These are phyloP conservation scores for Periconia digitata DNA, from an alignment of 2,329 filamentous ascomycete species.

Conservation along the genomic window DNA sequence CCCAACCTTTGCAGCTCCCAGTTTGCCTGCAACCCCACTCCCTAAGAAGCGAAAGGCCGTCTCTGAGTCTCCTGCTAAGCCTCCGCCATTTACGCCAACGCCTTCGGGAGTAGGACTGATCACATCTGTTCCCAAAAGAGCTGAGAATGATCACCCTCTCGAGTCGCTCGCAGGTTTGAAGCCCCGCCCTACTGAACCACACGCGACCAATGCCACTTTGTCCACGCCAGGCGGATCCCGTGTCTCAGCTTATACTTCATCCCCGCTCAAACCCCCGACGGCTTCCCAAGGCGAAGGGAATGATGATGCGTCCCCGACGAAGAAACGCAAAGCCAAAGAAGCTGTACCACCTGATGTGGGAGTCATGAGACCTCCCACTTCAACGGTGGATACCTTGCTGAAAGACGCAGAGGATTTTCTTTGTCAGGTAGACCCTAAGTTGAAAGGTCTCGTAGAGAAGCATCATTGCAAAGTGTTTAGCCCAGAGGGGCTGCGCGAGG, in stretches of 20 bases:
- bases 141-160: slow-evolving; percentile 25
- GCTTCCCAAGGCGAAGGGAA: slow-evolving; percentile 26
- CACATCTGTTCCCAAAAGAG: slow-evolving; percentile 31
- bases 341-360: slow-evolving; percentile 41
- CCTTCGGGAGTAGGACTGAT: slow-evolving; percentile 53
- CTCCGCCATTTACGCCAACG: slow-evolving; percentile 45
- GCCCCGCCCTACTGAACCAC: slow-evolving; percentile 63
- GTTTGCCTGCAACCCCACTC: slow-evolving; percentile 32
- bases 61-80: slow-evolving; percentile 18
- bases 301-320: slow-evolving; percentile 32
- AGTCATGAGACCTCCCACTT: slow-evolving; percentile 40
- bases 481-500: slow-evolving; percentile 77
- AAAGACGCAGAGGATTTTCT: slow-evolving; percentile 76
- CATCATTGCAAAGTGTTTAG: slow-evolving; percentile 80
- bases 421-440: slow-evolving; percentile 69
- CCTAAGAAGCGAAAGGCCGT: slow-evolving; percentile 28
- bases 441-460: slow-evolving; percentile 71
- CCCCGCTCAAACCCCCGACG: slow-evolving; percentile 42
- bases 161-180: slow-evolving; percentile 23
- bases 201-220: slow-evolving; percentile 68
- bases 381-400: slow-evolving; percentile 72
- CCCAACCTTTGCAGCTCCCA: slow-evolving; percentile 13
- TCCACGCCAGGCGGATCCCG: slow-evolving; percentile 71
- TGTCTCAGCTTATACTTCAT: slow-evolving; percentile 53
- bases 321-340: slow-evolving; percentile 46